Percentiles rank a stretch among this genome's conserved stretches.
Conservation (phyloP, 1,284 basidiomycete species). For the Rhodofomes roseus region DNA sequence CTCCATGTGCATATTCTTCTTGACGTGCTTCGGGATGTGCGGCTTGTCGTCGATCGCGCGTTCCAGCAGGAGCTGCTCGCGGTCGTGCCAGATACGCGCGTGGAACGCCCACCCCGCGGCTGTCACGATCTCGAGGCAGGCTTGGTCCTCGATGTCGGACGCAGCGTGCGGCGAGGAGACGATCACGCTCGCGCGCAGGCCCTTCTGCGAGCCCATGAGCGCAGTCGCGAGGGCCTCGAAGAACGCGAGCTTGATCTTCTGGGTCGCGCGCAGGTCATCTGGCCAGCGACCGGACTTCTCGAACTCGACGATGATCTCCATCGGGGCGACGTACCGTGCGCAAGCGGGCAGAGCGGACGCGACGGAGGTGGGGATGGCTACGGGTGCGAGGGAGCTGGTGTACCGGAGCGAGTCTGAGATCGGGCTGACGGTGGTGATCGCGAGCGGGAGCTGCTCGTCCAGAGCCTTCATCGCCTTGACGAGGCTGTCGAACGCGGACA, state of each 20-base stretch:
- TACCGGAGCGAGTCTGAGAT: slow-evolving; percentile 77
- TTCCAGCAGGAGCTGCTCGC: slow-evolving; percentile 80
- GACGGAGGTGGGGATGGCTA: slow-evolving; percentile 47
- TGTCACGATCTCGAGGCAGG: slow-evolving; percentile 76
- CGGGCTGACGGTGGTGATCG: slow-evolving; percentile 76
- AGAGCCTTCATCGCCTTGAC: slow-evolving; percentile 77
- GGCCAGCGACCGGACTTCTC: slow-evolving; percentile 94
- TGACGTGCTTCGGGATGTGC: slow-evolving; percentile 36
- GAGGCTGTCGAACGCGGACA: slow-evolving; percentile 79
- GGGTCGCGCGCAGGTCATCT: slow-evolving; percentile 89
- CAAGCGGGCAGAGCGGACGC: slow-evolving; percentile 45
- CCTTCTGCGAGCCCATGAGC: slow-evolving; percentile 51
- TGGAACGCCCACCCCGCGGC: slow-evolving; percentile 87
- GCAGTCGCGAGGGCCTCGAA: slow-evolving; percentile 73
- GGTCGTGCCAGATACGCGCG: slow-evolving; percentile 83
- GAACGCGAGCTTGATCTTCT: slow-evolving; percentile 94
- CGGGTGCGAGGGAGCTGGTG: slow-evolving; percentile 77
- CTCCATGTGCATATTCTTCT: slow-evolving; percentile 21
- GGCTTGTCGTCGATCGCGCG: slow-evolving; percentile 51
- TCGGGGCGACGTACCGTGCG: slow-evolving; percentile 65
- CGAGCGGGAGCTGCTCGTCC: slow-evolving; percentile 78
- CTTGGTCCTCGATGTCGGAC: slow-evolving; percentile 67
- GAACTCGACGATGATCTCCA: slow-evolving; percentile 81
- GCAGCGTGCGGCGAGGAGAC: slow-evolving; percentile 46
- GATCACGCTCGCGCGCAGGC: slow-evolving; percentile 56